Percentiles rank a stretch among this genome's conserved stretches.
These are phyloP conservation scores for Backusella liffmaniae DNA, from an alignment of 192 early-diverging fungal genomes.

Conservation along the genomic window DNA sequence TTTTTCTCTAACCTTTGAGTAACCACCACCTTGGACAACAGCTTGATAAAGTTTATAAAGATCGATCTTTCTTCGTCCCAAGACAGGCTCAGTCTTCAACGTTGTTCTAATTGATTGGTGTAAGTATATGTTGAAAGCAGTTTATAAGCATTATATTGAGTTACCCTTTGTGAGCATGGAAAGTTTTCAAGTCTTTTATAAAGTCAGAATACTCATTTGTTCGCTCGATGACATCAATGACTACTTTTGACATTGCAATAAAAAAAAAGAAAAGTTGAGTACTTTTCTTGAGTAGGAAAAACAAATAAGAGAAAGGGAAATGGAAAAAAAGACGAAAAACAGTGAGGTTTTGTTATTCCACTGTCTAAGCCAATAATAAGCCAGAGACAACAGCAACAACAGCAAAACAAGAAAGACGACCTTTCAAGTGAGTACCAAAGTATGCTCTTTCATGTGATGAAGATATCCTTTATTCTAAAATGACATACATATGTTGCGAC, in stretches of 20 bases:
- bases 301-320: background rate
- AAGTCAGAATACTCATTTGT: constrained; percentile 17
- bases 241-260: constrained; percentile 14
- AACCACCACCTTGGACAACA: constrained; percentile 67
- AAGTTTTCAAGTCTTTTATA: constrained; percentile 9
- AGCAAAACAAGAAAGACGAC: background rate
- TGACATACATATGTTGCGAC: background rate
- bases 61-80: constrained; percentile 76
- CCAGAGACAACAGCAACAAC: background rate
- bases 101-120: constrained; percentile 35
- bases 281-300: background rate
- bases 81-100: constrained; percentile 58
- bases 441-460: background rate
- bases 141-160: background rate
- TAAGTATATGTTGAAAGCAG: background rate
- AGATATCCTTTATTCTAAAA: background rate
- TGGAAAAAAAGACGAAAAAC: background rate
- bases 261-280: background rate
- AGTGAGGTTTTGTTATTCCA: background rate
- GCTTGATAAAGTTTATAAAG: constrained; percentile 55
- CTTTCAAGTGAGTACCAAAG: background rate
- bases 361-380: background rate
- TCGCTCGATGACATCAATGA: constrained; percentile 15
- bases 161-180: constrained; percentile 20
- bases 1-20: constrained; percentile 51